Evolutionary conservation across 805 yeast genomes (phyloP).

Genomic region (Lipomyces chichibuensis): DNA sequence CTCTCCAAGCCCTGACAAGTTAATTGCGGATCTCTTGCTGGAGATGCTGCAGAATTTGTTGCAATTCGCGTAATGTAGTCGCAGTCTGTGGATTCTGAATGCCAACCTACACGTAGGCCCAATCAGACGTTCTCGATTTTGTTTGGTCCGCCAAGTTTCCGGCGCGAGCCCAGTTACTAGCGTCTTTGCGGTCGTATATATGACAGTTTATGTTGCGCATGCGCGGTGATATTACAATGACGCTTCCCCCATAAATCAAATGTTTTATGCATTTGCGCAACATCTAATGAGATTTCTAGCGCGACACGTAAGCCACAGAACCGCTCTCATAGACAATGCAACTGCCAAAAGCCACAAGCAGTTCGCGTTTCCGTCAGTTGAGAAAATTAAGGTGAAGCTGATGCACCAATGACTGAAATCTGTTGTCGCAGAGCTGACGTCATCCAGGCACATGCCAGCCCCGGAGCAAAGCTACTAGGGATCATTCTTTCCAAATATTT

Average conservation of each 20-base stretch:
- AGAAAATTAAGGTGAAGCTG: background rate
- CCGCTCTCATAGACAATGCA: too few species aligned
- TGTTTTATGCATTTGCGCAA: too few species aligned
- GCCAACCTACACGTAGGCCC: background rate
- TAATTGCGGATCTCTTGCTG: too few species aligned
- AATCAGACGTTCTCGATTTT: conserved; percentile 17
- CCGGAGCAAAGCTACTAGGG: background rate
- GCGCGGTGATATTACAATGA: too few species aligned
- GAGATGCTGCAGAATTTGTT: background rate
- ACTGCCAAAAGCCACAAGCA: too few species aligned
- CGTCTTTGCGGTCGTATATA: background rate
- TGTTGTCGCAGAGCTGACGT: background rate
- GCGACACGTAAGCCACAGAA: too few species aligned
- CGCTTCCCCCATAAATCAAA: too few species aligned
- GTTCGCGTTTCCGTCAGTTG: background rate
- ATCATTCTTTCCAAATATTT: background rate
- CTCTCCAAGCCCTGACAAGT: too few species aligned
- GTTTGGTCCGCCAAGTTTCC: background rate
- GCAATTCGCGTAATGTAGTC: background rate
- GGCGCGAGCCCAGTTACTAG: background rate
- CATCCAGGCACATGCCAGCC: conserved; percentile 3
- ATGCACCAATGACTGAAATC: background rate
- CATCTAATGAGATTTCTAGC: too few species aligned
- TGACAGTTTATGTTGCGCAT: too few species aligned
- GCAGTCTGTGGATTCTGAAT: background rate